phyloP scores from a whole-genome alignment of 257 asterid genomes.

The Primulina tabacum region DNA sequence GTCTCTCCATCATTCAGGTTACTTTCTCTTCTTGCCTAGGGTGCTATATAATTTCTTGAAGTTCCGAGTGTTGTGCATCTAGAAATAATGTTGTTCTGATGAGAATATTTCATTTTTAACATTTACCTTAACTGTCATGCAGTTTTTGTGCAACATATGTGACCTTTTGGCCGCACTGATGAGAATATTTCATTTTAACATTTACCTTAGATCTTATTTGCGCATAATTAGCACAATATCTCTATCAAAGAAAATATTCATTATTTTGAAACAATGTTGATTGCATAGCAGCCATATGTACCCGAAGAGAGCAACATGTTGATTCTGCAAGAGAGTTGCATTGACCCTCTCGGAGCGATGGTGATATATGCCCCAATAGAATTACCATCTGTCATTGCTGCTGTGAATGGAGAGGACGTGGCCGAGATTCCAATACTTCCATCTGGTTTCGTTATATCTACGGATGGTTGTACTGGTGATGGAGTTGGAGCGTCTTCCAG shows the following conservation, averaged over 20 bases:
- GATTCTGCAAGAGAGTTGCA: slow-evolving; percentile 61
- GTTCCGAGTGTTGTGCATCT: no score
- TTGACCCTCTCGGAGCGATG: slow-evolving; percentile 46
- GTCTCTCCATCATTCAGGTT: slow-evolving; percentile 66
- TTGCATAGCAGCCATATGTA: slow-evolving; percentile 39
- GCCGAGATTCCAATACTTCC: slow-evolving; percentile 46
- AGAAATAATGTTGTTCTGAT: no score
- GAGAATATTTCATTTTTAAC: no score
- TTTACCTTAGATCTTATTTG: no score
- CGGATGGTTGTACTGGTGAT: slow-evolving; percentile 36
- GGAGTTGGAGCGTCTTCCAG: slow-evolving; percentile 32
- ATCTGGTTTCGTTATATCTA: slow-evolving; percentile 58
- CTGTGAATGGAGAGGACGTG: slow-evolving; percentile 41
- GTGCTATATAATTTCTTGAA: not conserved
- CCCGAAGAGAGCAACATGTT: slow-evolving; percentile 43
- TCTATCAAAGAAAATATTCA: no score
- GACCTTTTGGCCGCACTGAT: no score
- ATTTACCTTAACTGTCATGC: no score
- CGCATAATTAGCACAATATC: no score
- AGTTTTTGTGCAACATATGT: no score
- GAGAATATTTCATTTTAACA: no score
- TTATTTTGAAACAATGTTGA: not conserved
- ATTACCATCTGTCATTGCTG: slow-evolving; percentile 25
- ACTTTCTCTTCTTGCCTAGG: not conserved
- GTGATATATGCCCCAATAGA: slow-evolving; percentile 54